Percentiles rank a stretch among this genome's conserved stretches.
These are phyloP conservation scores for Dictyostelium purpureum DNA, from an alignment of 78 protist species.

Conservation along the genomic window DNA sequence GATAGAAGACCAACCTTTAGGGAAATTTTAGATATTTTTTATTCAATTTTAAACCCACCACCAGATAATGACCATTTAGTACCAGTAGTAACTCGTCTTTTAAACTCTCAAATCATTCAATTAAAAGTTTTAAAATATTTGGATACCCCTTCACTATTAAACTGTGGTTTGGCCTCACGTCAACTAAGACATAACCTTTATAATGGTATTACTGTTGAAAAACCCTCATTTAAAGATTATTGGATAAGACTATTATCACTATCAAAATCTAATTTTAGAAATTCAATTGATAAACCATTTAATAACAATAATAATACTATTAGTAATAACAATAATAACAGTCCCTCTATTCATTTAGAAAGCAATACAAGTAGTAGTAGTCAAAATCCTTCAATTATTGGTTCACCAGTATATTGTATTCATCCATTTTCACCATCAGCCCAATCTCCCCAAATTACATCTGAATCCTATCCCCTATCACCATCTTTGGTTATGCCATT, in stretches of 20 bases:
- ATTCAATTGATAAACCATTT: background rate
- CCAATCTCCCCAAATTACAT: background rate
- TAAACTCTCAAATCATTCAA: background rate
- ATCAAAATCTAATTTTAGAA: background rate
- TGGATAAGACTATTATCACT: background rate
- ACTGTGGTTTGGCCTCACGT: constrained; percentile 10
- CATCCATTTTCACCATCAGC: constrained; percentile 2
- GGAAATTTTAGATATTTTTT: background rate
- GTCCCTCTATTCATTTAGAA: no score
- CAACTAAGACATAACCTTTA: background rate
- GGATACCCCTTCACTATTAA: background rate
- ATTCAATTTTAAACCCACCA: background rate
- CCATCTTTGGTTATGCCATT: constrained; percentile 4
- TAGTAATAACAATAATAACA: no score
- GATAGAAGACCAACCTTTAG: constrained; percentile 22
- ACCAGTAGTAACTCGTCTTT: background rate
- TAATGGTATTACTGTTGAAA: background rate
- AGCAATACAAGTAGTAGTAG: no score
- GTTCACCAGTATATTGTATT: background rate
- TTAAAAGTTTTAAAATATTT: background rate
- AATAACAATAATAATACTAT: no score
- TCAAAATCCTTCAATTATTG: background rate
- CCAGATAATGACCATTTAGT: background rate
- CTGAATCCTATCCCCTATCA: background rate
- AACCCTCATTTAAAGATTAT: background rate